Percentiles rank a stretch among this genome's conserved stretches.
These are phyloP conservation scores for Pythium scleroteichum DNA, from an alignment of 352 stramenopile genomes.

Conservation along the genomic window DNA sequence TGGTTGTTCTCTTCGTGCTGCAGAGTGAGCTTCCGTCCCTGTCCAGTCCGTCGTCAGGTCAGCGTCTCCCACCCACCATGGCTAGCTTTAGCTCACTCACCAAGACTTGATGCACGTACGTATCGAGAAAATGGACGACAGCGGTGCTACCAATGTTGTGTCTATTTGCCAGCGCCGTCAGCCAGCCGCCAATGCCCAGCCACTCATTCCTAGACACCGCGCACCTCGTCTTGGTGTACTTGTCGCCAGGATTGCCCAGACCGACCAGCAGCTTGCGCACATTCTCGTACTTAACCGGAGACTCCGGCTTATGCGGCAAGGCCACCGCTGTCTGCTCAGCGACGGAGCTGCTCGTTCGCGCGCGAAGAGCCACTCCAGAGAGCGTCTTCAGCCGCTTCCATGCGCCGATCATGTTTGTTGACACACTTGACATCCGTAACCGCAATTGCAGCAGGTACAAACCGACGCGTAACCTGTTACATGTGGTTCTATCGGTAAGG, in stretches of 20 bases:
- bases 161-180: constrained; percentile 25
- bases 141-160: constrained; percentile 82
- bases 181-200: neutral
- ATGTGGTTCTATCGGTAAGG: too few species aligned
- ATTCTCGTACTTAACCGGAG: constrained; percentile 53
- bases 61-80: neutral
- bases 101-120: constrained; percentile 62
- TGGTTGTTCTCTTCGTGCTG: constrained; percentile 62
- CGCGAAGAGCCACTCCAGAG: constrained; percentile 16
- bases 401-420: constrained; percentile 14
- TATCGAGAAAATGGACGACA: constrained; percentile 65
- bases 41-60: neutral
- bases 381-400: constrained; percentile 31
- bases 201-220: neutral
- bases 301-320: neutral
- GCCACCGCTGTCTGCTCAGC: neutral
- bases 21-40: constrained; percentile 53
- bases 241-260: constrained; percentile 83
- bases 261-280: constrained; percentile 83
- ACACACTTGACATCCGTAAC: neutral
- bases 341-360: constrained; percentile 2
- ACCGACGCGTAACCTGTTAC: too few species aligned
- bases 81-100: constrained; percentile 25
- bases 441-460: too few species aligned
- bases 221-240: constrained; percentile 77